Evolutionary conservation across 441 rosid genomes (phyloP).

Genomic region (Mallotus japonicus): DNA sequence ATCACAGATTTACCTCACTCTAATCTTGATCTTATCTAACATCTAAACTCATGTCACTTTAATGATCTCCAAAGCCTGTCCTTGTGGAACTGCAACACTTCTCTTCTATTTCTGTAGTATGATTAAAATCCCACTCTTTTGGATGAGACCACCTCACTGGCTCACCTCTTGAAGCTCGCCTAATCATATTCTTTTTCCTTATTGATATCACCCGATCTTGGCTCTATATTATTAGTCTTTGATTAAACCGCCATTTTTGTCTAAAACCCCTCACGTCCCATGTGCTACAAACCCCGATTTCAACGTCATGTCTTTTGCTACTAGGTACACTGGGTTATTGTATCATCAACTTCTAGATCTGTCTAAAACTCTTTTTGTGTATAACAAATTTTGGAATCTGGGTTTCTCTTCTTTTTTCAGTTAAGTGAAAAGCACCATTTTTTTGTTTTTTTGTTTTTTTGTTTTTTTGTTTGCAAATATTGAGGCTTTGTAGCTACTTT

Average conservation of each 20-base stretch:
- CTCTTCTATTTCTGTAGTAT: neutral
- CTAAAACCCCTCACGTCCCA: neutral
- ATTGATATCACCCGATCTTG: neutral
- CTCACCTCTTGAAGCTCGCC: neutral
- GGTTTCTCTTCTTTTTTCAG: neutral
- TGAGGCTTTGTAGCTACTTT: neutral
- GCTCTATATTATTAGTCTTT: neutral
- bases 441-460: neutral
- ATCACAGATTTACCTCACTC: neutral
- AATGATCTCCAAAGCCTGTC: too few species aligned
- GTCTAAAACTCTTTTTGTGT: neutral
- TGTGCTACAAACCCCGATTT: conserved; percentile 14
- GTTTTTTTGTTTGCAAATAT: neutral
- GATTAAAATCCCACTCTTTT: neutral
- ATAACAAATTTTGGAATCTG: conserved; percentile 13
- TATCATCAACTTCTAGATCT: conserved; percentile 25
- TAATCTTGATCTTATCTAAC: too few species aligned
- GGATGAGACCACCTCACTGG: neutral
- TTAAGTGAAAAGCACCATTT: neutral
- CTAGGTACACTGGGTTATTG: neutral
- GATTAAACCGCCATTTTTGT: conserved; percentile 3
- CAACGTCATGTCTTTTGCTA: neutral
- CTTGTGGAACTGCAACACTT: too few species aligned
- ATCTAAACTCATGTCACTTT: too few species aligned
- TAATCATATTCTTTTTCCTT: neutral